Percentiles rank a stretch among this genome's conserved stretches.
Evolutionary conservation across 2,329 filamentous ascomycete species (phyloP).

Genomic region (Aspergillus sp.): DNA sequence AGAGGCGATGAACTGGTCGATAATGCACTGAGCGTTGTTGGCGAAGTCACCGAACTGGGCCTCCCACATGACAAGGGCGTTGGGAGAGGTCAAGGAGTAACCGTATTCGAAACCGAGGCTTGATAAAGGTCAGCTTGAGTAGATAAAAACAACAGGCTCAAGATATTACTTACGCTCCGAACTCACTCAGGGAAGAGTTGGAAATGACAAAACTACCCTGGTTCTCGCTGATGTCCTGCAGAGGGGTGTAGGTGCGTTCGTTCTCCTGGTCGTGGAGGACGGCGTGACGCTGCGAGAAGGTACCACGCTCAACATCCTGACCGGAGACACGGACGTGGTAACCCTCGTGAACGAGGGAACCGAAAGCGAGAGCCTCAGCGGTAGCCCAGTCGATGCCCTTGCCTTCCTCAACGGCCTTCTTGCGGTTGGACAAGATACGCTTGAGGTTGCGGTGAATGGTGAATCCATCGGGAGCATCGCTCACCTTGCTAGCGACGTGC

Average conservation of each 20-base stretch:
- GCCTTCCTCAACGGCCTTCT: slow-evolving; percentile 88
- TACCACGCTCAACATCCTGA: slow-evolving; percentile 98
- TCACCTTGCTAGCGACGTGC: slow-evolving; percentile 78
- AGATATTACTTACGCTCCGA: slow-evolving; percentile 51
- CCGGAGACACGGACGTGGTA: slow-evolving; percentile 97
- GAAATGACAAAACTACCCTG: slow-evolving; percentile 95
- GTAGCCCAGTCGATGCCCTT: slow-evolving; percentile 97
- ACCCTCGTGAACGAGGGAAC: slow-evolving; percentile 82
- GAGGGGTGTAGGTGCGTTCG: slow-evolving; percentile 86
- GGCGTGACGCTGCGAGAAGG: slow-evolving; percentile 95
- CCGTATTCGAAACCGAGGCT: slow-evolving; percentile 97
- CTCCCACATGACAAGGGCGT: slow-evolving; percentile 98
- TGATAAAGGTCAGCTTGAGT: slow-evolving; percentile 51
- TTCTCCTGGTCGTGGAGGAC: slow-evolving; percentile 97
- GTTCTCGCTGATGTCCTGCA: slow-evolving; percentile 82
- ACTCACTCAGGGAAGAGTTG: slow-evolving; percentile 83
- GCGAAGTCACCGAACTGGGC: slow-evolving; percentile 99
- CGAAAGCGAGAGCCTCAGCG: slow-evolving; percentile 92
- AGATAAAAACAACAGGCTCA: background rate
- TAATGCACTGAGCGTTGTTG: slow-evolving; percentile 98
- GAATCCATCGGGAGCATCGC: slow-evolving; percentile 77
- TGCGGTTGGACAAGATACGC: slow-evolving; percentile 83
- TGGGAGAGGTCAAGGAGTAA: slow-evolving; percentile 94
- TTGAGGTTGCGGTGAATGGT: slow-evolving; percentile 91
- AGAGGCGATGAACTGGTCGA: slow-evolving; percentile 97